Evolutionary conservation across 2,329 filamentous ascomycete species (phyloP), one percentile per base, ranked within the genome.

Genomic region (Talaromyces sp.): DNA sequence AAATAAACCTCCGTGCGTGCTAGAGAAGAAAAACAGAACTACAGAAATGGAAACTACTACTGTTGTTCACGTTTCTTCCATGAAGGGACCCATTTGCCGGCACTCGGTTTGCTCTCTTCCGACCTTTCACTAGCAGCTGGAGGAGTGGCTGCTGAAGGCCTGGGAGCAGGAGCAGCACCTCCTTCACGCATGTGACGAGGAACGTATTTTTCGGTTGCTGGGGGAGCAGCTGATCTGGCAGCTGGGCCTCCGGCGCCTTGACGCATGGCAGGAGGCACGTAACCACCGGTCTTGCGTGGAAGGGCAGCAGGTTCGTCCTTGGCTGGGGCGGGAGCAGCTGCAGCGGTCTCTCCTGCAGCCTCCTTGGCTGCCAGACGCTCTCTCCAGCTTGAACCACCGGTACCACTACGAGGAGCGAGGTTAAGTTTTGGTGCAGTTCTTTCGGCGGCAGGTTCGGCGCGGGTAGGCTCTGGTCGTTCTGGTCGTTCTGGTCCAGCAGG

Each of bases 311-410:
- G 66, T 25, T 71, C 70, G 56, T 66, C 66, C 59, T 63, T 64
- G 50, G 64, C 60, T 21, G 60, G 33, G 21, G 61, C 59, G 28
- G 67, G 61, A 45, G 66, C 62, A 19, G 66, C 66, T 21, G 63
- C 61, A 39, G 64, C 70, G 53, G 65, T 63, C 43, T 70, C 70
- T 56, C 68, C 63, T 41, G 66, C 56, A 40, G 69, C 64, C 57
- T 74, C 73, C 73, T 78, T 84, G 53, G 79, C 78, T 31, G 80
- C 80, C 68, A 82, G 73, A 53, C 83, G 78, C 17, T 87, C 84
- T 74, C 84, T 82, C 84, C 84, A 87, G 67, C 77, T 79, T 46
- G 15, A 31, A 21, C 41, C 54, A 43, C 67, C 72, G 9, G 57
- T 64, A 56, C 77, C 69, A 65, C 81, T 79, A 62, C 72, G 75